Conservation (phyloP, 352 stramenopile genomes). For the Phytophthora lateralis region DNA sequence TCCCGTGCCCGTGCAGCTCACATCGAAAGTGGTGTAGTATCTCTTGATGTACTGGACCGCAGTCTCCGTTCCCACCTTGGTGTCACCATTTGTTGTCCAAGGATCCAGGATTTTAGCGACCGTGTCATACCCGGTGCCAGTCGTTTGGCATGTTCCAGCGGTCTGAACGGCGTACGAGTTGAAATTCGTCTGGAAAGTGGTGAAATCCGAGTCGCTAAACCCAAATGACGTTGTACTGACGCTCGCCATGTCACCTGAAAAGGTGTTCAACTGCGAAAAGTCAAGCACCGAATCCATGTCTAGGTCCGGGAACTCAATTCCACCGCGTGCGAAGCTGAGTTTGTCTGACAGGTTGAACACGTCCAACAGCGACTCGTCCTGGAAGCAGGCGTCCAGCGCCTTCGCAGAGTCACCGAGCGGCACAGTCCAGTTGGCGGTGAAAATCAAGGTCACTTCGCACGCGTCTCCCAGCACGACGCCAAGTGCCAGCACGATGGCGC, state of each 20-base stretch:
- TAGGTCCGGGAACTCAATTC: constrained; percentile 54
- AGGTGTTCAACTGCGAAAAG: constrained; percentile 51
- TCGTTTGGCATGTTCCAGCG: constrained; percentile 1
- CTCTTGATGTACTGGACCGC: constrained; percentile 7
- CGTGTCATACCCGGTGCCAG: constrained; percentile 17
- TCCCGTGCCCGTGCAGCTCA: neutral
- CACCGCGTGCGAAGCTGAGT: constrained; percentile 64
- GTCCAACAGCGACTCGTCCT: constrained; percentile 63
- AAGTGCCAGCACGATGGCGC: constrained; percentile 52
- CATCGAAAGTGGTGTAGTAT: neutral
- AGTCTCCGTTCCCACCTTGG: neutral
- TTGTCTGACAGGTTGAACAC: constrained; percentile 59
- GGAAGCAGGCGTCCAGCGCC: constrained; percentile 64
- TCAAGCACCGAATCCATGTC: constrained; percentile 44
- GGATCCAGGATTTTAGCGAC: constrained; percentile 35
- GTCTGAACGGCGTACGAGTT: constrained; percentile 39
- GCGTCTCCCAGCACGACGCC: constrained; percentile 66
- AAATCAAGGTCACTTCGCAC: constrained; percentile 58
- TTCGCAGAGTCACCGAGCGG: constrained; percentile 54
- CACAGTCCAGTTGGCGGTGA: constrained; percentile 61
- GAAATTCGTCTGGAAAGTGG: constrained; percentile 9
- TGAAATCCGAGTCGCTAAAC: constrained; percentile 8
- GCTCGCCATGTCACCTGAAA: constrained; percentile 28
- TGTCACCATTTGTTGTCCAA: constrained; percentile 33
- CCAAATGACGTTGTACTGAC: constrained; percentile 36